Percentiles rank a stretch among this genome's conserved stretches.
These are phyloP conservation scores for Mesembryanthemum crystallinum DNA, from an alignment of 148 eudicot species.

Conservation along the genomic window DNA sequence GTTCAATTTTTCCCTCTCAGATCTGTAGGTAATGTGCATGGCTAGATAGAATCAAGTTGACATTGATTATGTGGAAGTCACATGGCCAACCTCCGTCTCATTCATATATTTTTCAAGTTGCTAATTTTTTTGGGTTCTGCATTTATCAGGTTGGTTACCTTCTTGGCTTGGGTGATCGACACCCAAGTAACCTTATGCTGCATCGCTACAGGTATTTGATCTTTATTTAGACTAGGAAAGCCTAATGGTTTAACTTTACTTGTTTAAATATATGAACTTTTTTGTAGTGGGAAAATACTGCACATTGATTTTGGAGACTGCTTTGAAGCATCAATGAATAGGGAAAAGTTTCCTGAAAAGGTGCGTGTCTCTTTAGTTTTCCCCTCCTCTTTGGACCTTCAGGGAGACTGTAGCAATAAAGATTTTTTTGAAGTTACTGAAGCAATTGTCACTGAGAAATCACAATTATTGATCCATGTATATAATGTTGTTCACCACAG, in stretches of 20 bases:
- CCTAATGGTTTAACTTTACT: neutral
- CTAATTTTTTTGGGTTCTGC: conserved; percentile 14
- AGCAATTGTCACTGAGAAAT: neutral
- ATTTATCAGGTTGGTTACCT: conserved; percentile 90
- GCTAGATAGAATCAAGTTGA: neutral
- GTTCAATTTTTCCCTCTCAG: neutral
- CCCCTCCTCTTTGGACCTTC: neutral
- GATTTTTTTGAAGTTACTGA: neutral
- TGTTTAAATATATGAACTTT: conserved; percentile 4
- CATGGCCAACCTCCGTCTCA: neutral
- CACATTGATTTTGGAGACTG: conserved; percentile 99
- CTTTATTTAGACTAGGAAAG: neutral
- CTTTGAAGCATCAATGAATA: conserved; percentile 99
- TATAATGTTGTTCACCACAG: conserved; percentile 28
- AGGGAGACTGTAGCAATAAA: neutral
- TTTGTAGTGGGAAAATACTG: conserved; percentile 86
- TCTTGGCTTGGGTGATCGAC: conserved; percentile 99
- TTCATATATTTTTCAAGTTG: neutral
- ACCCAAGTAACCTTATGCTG: conserved; percentile 98
- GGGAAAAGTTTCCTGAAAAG: conserved; percentile 98
- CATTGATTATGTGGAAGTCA: neutral
- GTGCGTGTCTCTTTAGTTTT: conserved; percentile 28
- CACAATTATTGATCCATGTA: neutral
- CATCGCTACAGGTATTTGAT: conserved; percentile 82
- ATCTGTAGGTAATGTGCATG: neutral